Evolutionary conservation across 1,284 basidiomycete genomes (phyloP), one percentile per base, ranked within the genome.

Genomic region (Naganishia albida): DNA sequence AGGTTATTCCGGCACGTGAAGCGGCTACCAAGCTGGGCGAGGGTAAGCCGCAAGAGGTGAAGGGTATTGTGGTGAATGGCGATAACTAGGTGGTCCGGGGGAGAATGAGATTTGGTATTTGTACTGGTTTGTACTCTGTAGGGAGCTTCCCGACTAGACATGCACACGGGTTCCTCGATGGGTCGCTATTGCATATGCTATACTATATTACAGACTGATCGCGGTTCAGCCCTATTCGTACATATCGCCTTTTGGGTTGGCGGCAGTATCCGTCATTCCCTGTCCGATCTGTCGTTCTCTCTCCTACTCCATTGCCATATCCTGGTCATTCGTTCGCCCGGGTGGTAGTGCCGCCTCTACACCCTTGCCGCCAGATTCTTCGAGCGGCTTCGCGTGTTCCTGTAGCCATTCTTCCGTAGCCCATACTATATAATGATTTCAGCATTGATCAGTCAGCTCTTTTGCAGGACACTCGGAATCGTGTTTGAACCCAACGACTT

Each of bases 371-470:
- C 68, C 69, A 20, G 70, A 71, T 20, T 70, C 72, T 52, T 67
- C 72, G 50, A 64, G 60, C 1, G 70, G 68, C 65, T 74, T 72
- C 10, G 70, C 75, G 52, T 78, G 72, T 52, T 75, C 71, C 62
- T 75, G 67, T 30, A 77, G 65, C 75, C 75, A 79, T 68, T 78
- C 76, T 63, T 79, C 78, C 2, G 73, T 71, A 54, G 75, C 72
- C 78, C 78, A 79, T 25, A 79, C 77, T 78, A 67, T 44, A 15
- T 7, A 15, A 28, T 42, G 2, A 13, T 25, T 44, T 20, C 51
- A 49, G 16, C 26, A 23, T 60, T 8, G 26, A 49, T 28, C 48
- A 16, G 43, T 28, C 1, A 43, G 42, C 18, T 44, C 18, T 28
- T 48, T 12, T n/a, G 30, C 25, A n/a, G n/a, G 20, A n/a, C 8